Conservation (phyloP, 2,329 filamentous ascomycete genomes). For the Xylaria polymorpha region DNA sequence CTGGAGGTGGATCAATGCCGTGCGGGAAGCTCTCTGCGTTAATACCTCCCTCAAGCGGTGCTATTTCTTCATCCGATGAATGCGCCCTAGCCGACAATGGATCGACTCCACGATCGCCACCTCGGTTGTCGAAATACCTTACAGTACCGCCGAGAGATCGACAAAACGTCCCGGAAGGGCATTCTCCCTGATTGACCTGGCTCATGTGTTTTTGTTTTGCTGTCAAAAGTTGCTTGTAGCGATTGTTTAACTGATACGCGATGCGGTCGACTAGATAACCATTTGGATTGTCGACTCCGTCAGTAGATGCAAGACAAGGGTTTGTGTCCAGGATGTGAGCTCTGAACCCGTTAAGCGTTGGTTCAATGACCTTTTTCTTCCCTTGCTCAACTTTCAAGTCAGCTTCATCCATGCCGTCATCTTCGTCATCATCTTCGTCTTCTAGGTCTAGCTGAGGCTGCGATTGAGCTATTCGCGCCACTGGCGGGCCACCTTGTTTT, state of each 20-base stretch:
- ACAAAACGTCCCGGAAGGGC: conserved; percentile 72
- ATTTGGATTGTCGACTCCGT: conserved; percentile 53
- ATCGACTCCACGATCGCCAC: conserved; percentile 70
- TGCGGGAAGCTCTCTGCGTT: conserved; percentile 79
- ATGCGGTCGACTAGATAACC: conserved; percentile 81
- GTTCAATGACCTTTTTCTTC: conserved; percentile 74
- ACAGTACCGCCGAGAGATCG: conserved; percentile 74
- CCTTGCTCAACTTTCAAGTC: conserved; percentile 71
- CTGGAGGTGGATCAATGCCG: conserved; percentile 85
- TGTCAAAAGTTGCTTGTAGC: conserved; percentile 82
- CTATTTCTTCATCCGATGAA: conserved; percentile 73
- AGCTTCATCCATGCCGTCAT: conserved; percentile 65
- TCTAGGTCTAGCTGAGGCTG: conserved; percentile 60
- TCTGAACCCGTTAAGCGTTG: conserved; percentile 80
- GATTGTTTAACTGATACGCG: conserved; percentile 80
- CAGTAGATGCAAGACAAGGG: conserved; percentile 67
- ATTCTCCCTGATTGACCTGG: conserved; percentile 64
- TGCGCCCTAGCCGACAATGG: conserved; percentile 64
- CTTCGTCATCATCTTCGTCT: conserved; percentile 71
- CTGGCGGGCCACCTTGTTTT: conserved; percentile 65
- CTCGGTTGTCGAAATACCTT: conserved; percentile 68
- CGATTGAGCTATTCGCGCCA: conserved; percentile 59
- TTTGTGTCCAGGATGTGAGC: conserved; percentile 79
- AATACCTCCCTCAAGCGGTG: conserved; percentile 75
- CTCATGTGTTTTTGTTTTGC: conserved; percentile 76